Conservation (phyloP, 1,284 basidiomycete species). For the Cryptococcus floricola region DNA sequence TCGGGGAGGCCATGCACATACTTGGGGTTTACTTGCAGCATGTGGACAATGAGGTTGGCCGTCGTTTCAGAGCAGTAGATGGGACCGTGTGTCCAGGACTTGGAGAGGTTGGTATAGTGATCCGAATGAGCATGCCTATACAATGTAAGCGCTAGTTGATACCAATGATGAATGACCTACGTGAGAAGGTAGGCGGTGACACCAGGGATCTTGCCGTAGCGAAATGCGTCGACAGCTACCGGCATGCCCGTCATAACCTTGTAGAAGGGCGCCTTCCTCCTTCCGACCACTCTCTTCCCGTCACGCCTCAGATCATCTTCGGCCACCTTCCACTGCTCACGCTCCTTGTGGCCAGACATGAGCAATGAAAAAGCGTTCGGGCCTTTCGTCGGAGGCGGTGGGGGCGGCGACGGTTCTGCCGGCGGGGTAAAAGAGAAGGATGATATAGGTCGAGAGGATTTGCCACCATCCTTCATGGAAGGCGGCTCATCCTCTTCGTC, state of each 20-base stretch:
- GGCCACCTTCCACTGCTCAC: slow-evolving; percentile 78
- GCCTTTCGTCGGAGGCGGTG: slow-evolving; percentile 18
- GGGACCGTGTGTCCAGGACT: slow-evolving; percentile 81
- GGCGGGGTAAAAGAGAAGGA: slow-evolving; percentile 19
- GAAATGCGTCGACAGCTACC: slow-evolving; percentile 91
- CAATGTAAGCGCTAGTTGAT: background rate
- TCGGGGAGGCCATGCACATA: slow-evolving; percentile 77
- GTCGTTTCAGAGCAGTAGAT: slow-evolving; percentile 94
- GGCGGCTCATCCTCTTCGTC: slow-evolving; percentile 23
- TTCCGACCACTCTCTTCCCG: slow-evolving; percentile 51
- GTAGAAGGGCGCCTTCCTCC: slow-evolving; percentile 83
- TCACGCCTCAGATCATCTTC: slow-evolving; percentile 46
- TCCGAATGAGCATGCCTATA: slow-evolving; percentile 87
- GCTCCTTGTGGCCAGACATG: slow-evolving; percentile 76
- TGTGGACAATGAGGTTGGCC: slow-evolving; percentile 82
- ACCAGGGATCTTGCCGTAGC: slow-evolving; percentile 83
- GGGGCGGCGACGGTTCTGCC: slow-evolving; percentile 6
- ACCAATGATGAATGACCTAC: slow-evolving; percentile 50
- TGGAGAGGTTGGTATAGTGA: slow-evolving; percentile 85
- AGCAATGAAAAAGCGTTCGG: slow-evolving; percentile 68
- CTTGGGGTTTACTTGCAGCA: slow-evolving; percentile 78
- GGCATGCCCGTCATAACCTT: slow-evolving; percentile 96
- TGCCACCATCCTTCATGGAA: slow-evolving; percentile 4
- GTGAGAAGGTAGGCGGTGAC: slow-evolving; percentile 85
- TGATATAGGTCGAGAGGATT: slow-evolving; percentile 22